A percentile compares a stretch with the other conserved stretches of the same genome.
These are phyloP conservation scores for Coemansia guatemalensis DNA, from an alignment of 192 early-diverging fungal species.

Conservation along the genomic window DNA sequence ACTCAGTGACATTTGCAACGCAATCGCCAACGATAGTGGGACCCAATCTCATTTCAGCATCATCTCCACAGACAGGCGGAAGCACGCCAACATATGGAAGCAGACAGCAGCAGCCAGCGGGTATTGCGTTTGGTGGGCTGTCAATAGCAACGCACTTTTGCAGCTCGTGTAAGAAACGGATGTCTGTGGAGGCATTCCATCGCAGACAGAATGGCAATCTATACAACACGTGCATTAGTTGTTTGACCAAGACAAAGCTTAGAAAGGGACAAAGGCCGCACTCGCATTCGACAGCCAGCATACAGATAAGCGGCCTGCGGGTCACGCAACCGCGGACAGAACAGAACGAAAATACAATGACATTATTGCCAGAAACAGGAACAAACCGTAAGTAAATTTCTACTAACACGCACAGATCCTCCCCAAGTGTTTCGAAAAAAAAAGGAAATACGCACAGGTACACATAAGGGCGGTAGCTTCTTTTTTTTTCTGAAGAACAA, in stretches of 20 bases:
- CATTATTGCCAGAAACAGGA: no score
- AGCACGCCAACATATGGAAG: not conserved
- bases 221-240: slow-evolving; percentile 33
- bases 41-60: not conserved
- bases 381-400: no score
- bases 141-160: slow-evolving; percentile 23
- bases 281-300: no score
- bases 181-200: slow-evolving; percentile 22
- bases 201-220: slow-evolving; percentile 30
- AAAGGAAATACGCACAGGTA: no score
- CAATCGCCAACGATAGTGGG: slow-evolving; percentile 13
- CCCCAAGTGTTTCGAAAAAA: no score
- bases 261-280: slow-evolving; percentile 12
- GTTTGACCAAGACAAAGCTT: slow-evolving; percentile 24
- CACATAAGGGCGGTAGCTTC: not conserved
- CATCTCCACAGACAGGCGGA: not conserved
- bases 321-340: no score
- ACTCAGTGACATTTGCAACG: slow-evolving; percentile 12
- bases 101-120: not conserved
- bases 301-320: no score
- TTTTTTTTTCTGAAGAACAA: not conserved
- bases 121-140: not conserved
- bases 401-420: no score
- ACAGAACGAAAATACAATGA: no score
- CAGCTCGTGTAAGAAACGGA: slow-evolving; percentile 40